phyloP scores from a whole-genome alignment of 2,329 filamentous ascomycete species.

The Exophiala sideris region DNA sequence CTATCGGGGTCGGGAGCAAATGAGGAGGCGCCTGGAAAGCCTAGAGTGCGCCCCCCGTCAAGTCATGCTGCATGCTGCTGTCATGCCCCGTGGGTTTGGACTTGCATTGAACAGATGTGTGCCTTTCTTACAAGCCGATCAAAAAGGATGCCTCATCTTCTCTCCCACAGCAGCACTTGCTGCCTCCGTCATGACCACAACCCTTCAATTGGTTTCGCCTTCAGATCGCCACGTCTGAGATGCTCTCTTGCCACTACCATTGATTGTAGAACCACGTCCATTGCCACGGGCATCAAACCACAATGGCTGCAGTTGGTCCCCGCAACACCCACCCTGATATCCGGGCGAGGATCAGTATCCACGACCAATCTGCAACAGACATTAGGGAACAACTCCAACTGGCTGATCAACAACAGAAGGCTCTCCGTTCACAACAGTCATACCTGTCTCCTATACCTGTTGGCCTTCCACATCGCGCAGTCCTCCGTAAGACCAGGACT shows the following conservation, averaged over 20 bases:
- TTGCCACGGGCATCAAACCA: neutral
- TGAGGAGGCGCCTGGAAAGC: neutral
- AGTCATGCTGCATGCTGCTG: slow-evolving; percentile 1
- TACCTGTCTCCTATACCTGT: slow-evolving; percentile 12
- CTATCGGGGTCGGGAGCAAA: slow-evolving; percentile 2
- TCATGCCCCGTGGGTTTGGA: no score
- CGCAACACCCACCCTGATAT: slow-evolving; percentile 18
- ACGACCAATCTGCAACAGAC: slow-evolving; percentile 15
- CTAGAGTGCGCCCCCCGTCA: no score
- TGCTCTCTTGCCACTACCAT: slow-evolving; percentile 10
- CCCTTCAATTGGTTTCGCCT: neutral
- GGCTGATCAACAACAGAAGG: slow-evolving; percentile 19
- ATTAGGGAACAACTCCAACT: slow-evolving; percentile 16
- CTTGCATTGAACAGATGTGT: slow-evolving; percentile 23
- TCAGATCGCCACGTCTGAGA: slow-evolving; percentile 12
- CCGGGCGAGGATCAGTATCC: slow-evolving; percentile 21
- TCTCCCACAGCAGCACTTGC: slow-evolving; percentile 10
- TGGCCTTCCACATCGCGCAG: slow-evolving; percentile 6
- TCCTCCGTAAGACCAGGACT: slow-evolving; percentile 16
- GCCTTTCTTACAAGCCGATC: slow-evolving; percentile 13
- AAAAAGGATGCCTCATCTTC: slow-evolving; percentile 12
- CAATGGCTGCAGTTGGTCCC: slow-evolving; percentile 17
- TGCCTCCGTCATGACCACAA: slow-evolving; percentile 16
- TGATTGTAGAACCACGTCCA: neutral
- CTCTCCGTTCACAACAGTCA: slow-evolving; percentile 18